Evolutionary conservation across 805 yeast species (phyloP), one percentile per base, ranked within the genome.

Genomic region (Grigorovia humatica): DNA sequence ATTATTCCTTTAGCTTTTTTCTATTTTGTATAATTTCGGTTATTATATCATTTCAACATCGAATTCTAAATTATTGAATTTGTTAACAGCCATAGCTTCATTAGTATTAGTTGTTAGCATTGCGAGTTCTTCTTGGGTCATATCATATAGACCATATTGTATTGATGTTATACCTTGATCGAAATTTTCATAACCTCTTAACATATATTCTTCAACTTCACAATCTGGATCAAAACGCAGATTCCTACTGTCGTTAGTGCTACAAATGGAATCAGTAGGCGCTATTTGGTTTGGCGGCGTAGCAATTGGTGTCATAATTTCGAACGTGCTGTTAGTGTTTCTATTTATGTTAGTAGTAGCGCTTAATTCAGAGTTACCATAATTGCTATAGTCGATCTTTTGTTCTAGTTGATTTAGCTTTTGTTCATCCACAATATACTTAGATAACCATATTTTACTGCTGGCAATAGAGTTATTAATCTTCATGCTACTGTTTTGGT

Each of bases 141-240:
- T 13, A 49, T 60, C 65, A 44, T 61, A 61, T 29, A 61, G 52
- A 35, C 57, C 53, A 48, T 58, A 58, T 49, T 60, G 61, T 9
- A 43, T n/a, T 15, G 46, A n/a, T 9, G 27, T 30, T 15, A 35
- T 20, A 18, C 9, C 27, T 23, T 43, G 46, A 20, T 49, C 44
- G n/a, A 38, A 29, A 18, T 38, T 38, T 38, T 47, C 47, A 48
- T 60, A 63, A 2, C 67, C 67, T 29, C 54, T 58, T 11, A 57
- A 45, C 66, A 63, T 63, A 50, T 63, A 63, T 30, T 61, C 66
- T 48, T 63, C 67, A 2, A 60, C 55, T 47, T 62, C 66, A 12
- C 60, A 56, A 30, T 62, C 60, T 12, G 54, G 52, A 20, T 52
- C 57, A 17, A 27, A n/a, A 48, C 44, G 48, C 5, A 15, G 9